These are phyloP conservation scores for Lichina pygmaea DNA, from an alignment of 495 filamentous ascomycete species.

Conservation along the genomic window DNA sequence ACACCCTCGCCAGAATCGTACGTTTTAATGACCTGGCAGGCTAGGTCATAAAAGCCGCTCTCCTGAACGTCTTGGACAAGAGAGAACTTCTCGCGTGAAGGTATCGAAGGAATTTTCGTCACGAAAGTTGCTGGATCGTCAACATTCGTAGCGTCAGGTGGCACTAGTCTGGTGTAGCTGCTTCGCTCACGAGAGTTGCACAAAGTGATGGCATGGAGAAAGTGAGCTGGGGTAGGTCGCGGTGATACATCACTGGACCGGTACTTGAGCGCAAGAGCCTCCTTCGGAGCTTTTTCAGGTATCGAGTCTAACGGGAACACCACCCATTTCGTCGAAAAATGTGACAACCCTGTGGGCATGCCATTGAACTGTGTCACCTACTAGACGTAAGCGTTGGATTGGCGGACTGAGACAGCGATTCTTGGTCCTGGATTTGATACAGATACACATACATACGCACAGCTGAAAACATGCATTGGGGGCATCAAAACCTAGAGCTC, in stretches of 20 bases:
- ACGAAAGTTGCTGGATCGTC: not conserved
- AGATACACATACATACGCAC: too few species aligned
- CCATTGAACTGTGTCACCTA: slow-evolving; percentile 7
- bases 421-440: too few species aligned
- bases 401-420: too few species aligned
- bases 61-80: slow-evolving; percentile 36
- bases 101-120: not conserved
- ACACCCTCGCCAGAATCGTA: slow-evolving; percentile 21
- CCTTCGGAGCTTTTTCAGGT: slow-evolving; percentile 10
- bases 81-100: slow-evolving; percentile 22
- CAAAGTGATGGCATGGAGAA: not conserved
- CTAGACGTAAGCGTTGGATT: not conserved
- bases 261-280: not conserved
- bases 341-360: slow-evolving; percentile 8
- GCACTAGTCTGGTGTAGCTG: too few species aligned
- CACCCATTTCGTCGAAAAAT: slow-evolving; percentile 6
- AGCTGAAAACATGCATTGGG: too few species aligned
- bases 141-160: too few species aligned
- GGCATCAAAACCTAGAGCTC: not conserved
- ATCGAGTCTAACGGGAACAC: slow-evolving; percentile 8
- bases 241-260: not conserved
- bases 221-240: not conserved
- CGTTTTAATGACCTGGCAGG: slow-evolving; percentile 50
- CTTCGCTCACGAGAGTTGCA: not conserved
- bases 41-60: slow-evolving; percentile 33